These are phyloP conservation scores for Phaeosphaeria sp. DNA, from an alignment of 2,329 filamentous ascomycete species.

Conservation along the genomic window DNA sequence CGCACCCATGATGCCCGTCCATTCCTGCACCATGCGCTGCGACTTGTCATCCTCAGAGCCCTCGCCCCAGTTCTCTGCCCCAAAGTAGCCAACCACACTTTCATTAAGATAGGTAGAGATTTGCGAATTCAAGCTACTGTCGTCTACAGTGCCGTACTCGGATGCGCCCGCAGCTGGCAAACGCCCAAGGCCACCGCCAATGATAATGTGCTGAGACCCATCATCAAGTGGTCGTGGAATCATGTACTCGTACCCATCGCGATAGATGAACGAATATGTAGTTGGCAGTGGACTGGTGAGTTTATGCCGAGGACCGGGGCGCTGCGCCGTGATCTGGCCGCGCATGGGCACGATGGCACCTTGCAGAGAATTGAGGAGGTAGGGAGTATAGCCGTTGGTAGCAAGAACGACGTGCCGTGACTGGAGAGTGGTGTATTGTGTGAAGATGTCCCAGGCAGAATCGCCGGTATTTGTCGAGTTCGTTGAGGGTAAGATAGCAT, in stretches of 20 bases:
- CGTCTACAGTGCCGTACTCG: constrained; percentile 65
- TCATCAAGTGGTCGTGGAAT: constrained; percentile 57
- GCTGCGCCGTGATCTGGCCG: constrained; percentile 49
- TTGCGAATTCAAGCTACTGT: constrained; percentile 57
- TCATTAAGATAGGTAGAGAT: constrained; percentile 58
- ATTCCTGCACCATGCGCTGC: constrained; percentile 46
- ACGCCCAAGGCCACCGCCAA: constrained; percentile 64
- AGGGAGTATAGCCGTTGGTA: constrained; percentile 46
- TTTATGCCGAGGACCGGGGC: constrained; percentile 44
- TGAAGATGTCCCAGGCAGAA: constrained; percentile 25
- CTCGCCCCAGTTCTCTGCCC: constrained; percentile 49
- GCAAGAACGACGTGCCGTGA: constrained; percentile 34
- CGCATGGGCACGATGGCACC: constrained; percentile 51
- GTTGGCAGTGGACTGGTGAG: constrained; percentile 51
- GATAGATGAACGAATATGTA: constrained; percentile 69
- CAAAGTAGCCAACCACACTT: constrained; percentile 59
- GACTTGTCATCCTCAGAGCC: constrained; percentile 16
- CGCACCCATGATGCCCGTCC: constrained; percentile 61
- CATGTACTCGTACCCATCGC: constrained; percentile 71
- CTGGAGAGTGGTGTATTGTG: constrained; percentile 22
- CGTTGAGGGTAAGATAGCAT: constrained; percentile 16
- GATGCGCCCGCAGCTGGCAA: constrained; percentile 51
- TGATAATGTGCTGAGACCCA: constrained; percentile 61
- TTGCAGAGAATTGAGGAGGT: constrained; percentile 39
- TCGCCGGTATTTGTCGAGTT: neutral